These are phyloP conservation scores for Byssoonygena ceratinophila DNA, from an alignment of 2,329 filamentous ascomycete species.

Conservation along the genomic window DNA sequence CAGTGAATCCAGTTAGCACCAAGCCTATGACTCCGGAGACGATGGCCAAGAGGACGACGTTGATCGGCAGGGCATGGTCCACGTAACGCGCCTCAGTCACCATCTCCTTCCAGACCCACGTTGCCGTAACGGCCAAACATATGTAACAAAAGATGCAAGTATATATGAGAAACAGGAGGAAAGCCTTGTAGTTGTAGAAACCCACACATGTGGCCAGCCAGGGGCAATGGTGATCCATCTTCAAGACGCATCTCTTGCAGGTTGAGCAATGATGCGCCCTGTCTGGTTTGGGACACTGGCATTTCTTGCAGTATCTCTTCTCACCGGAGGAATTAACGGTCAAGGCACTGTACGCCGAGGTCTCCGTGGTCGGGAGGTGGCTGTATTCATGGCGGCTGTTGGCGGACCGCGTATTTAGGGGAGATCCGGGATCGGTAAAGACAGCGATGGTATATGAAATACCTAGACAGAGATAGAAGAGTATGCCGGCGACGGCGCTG, in stretches of 20 bases:
- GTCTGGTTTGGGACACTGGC: conserved; percentile 86
- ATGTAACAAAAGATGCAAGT: conserved; percentile 76
- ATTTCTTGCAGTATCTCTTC: conserved; percentile 92
- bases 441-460: conserved; percentile 87
- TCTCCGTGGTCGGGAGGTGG: conserved; percentile 63
- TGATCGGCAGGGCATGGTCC: conserved; percentile 73
- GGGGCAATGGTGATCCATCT: conserved; percentile 99
- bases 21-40: conserved; percentile 83
- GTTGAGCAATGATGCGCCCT: conserved; percentile 94
- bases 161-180: conserved; percentile 84
- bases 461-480: conserved; percentile 69
- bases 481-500: conserved; percentile 46
- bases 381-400: conserved; percentile 49
- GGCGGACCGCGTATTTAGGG: conserved; percentile 29
- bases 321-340: conserved; percentile 89
- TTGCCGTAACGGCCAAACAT: conserved; percentile 62
- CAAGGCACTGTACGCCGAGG: conserved; percentile 57
- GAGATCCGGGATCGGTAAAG: conserved; percentile 76
- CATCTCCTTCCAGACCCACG: conserved; percentile 80
- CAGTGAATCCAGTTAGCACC: conserved; percentile 78
- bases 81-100: conserved; percentile 58
- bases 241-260: conserved; percentile 85
- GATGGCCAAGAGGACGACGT: conserved; percentile 79
- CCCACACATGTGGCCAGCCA: conserved; percentile 96
- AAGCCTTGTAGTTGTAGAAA: conserved; percentile 88